Percentiles rank a stretch among this genome's conserved stretches.
phyloP scores from a whole-genome alignment of 371 early-diverging fungal species.

The Chytridium lagenaria region DNA sequence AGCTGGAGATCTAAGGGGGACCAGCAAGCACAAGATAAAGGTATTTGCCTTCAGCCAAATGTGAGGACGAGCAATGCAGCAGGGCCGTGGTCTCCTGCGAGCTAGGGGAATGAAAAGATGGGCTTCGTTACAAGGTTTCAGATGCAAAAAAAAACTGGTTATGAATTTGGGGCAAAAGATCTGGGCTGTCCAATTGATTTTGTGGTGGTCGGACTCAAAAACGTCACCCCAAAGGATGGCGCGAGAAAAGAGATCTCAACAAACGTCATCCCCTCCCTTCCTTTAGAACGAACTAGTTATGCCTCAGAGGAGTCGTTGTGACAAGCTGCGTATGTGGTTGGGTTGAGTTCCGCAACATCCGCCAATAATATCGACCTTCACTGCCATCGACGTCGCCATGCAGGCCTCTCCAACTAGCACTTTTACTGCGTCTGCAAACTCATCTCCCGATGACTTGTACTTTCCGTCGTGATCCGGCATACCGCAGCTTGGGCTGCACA shows the following conservation, averaged over 20 bases:
- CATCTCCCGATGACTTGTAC: not conserved
- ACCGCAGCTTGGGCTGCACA: not conserved
- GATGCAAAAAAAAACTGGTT: too few species aligned
- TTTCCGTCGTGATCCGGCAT: not conserved
- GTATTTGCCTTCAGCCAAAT: too few species aligned
- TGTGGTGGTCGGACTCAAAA: not conserved
- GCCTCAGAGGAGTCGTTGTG: not conserved
- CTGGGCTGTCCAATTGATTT: too few species aligned
- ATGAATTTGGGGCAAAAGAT: too few species aligned
- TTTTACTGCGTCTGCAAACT: not conserved
- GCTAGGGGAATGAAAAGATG: not conserved
- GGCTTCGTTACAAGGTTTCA: conserved; percentile 2
- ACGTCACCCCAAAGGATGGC: not conserved
- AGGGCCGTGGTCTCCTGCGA: not conserved
- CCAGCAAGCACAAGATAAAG: not conserved
- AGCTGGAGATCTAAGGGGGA: too few species aligned
- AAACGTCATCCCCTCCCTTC: too few species aligned
- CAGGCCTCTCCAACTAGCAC: not conserved
- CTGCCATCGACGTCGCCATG: not conserved
- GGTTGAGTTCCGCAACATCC: not conserved
- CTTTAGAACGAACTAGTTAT: too few species aligned
- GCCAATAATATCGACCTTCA: not conserved
- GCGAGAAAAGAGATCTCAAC: too few species aligned
- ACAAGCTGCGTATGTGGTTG: not conserved
- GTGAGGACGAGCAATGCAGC: too few species aligned